A percentile compares a stretch with the other conserved stretches of the same genome.
Conservation (phyloP, 73 alveolate genomes). For the Paramecium caudatum region DNA sequence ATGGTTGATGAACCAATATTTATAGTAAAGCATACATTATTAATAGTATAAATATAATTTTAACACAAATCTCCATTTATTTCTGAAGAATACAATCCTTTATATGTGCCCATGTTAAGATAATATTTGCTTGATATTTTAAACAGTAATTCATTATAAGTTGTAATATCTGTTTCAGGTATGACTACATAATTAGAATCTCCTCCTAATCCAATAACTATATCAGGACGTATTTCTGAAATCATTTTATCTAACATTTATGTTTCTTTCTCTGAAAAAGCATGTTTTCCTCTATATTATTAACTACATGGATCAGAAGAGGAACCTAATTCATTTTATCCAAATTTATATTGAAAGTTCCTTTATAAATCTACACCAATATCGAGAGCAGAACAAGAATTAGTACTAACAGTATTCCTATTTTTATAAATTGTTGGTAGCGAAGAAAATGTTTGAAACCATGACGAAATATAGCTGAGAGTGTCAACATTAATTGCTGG, state of each 20-base stretch:
- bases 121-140: background rate
- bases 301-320: background rate
- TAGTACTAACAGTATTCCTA: background rate
- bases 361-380: conserved; percentile 46
- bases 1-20: background rate
- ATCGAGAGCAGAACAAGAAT: background rate
- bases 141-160: background rate
- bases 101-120: background rate
- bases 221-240: background rate
- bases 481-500: conserved; percentile 13
- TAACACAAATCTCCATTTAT: conserved; percentile 56
- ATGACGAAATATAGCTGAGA: background rate
- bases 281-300: conserved; percentile 23
- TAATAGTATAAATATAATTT: conserved; percentile 3
- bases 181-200: background rate
- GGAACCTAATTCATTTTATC: background rate
- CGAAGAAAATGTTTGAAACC: background rate
- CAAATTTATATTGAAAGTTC: conserved; percentile 45
- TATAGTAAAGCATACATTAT: background rate
- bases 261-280: conserved; percentile 26
- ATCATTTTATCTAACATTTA: background rate
- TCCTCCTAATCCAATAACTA: conserved; percentile 8
- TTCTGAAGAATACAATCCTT: background rate
- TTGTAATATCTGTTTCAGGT: background rate
- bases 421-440: background rate